phyloP scores from a whole-genome alignment of 1,284 basidiomycete genomes.

The Rhodotorula sp. region DNA sequence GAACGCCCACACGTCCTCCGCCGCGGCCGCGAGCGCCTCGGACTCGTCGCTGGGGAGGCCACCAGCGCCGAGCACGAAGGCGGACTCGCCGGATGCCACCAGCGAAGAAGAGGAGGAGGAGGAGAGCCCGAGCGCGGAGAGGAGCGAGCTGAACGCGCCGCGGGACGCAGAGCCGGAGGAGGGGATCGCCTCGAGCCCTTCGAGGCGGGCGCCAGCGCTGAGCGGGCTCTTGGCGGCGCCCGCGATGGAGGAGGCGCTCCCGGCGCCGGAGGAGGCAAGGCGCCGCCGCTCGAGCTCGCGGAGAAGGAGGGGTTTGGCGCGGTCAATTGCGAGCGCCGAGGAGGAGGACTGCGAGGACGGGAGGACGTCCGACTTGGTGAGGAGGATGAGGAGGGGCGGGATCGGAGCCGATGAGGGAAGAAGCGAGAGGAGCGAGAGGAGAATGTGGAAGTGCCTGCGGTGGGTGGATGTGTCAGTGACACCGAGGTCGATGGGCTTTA shows the following conservation, averaged over 20 bases:
- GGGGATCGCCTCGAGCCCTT: conserved; percentile 43
- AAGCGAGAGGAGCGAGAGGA: conserved; percentile 42
- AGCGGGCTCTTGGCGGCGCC: not conserved
- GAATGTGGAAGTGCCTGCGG: conserved; percentile 43
- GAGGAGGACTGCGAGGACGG: conserved; percentile 4
- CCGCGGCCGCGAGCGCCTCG: conserved; percentile 34
- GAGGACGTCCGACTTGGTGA: conserved; percentile 44
- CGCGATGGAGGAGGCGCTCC: not conserved
- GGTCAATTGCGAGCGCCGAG: conserved; percentile 35
- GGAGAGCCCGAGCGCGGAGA: conserved; percentile 12
- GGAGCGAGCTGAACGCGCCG: not conserved
- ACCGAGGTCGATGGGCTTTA: no score
- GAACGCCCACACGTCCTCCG: conserved; percentile 41
- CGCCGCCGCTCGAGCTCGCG: conserved; percentile 45
- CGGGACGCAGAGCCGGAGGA: not conserved
- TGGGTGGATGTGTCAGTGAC: not conserved
- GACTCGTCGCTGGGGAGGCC: conserved; percentile 44
- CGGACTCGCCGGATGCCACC: not conserved
- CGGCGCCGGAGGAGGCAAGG: conserved; percentile 26
- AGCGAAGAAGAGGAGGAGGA: not conserved
- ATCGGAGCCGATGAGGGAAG: conserved; percentile 16
- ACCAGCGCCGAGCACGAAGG: not conserved
- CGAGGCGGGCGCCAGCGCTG: conserved; percentile 36
- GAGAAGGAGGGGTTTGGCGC: conserved; percentile 41
- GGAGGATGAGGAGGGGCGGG: conserved; percentile 41